A percentile compares a stretch with the other conserved stretches of the same genome.
These are phyloP conservation scores for Pugionium cornutum DNA, from an alignment of 345 rosid genomes.

Conservation along the genomic window DNA sequence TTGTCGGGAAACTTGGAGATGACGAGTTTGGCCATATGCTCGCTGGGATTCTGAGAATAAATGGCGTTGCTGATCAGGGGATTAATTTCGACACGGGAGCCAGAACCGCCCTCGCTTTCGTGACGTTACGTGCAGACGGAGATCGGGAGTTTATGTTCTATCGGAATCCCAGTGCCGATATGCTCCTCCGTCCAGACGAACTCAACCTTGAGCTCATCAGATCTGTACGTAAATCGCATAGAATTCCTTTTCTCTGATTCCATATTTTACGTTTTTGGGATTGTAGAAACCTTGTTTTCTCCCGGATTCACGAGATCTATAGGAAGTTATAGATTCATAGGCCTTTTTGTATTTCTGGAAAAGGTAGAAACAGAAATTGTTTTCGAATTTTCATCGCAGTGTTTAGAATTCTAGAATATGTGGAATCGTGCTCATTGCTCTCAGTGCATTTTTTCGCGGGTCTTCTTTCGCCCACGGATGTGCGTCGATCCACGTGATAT, in stretches of 20 bases:
- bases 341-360: slow-evolving; percentile 5
- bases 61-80: slow-evolving; percentile 59
- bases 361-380: not conserved
- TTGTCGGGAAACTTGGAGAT: slow-evolving; percentile 59
- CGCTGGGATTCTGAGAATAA: slow-evolving; percentile 53
- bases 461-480: slow-evolving; percentile 5
- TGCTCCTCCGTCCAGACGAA: slow-evolving; percentile 58
- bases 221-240: slow-evolving; percentile 39
- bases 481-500: slow-evolving; percentile 38
- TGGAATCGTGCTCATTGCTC: slow-evolving; percentile 13
- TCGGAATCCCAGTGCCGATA: slow-evolving; percentile 74
- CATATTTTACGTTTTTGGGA: not conserved
- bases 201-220: slow-evolving; percentile 42
- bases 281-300: not conserved
- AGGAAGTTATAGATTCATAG: not conserved
- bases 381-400: not conserved
- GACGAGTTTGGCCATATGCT: slow-evolving; percentile 45
- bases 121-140: slow-evolving; percentile 59
- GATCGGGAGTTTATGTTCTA: slow-evolving; percentile 71
- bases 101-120: slow-evolving; percentile 70
- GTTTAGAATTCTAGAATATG: not conserved
- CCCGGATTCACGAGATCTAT: slow-evolving; percentile 31
- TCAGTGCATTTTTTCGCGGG: slow-evolving; percentile 19
- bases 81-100: slow-evolving; percentile 57
- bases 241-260: slow-evolving; percentile 5